Evolutionary conservation across 148 eudicot genomes (phyloP), one percentile per base, ranked within the genome.

Genomic region (Amaranthus palmeri): DNA sequence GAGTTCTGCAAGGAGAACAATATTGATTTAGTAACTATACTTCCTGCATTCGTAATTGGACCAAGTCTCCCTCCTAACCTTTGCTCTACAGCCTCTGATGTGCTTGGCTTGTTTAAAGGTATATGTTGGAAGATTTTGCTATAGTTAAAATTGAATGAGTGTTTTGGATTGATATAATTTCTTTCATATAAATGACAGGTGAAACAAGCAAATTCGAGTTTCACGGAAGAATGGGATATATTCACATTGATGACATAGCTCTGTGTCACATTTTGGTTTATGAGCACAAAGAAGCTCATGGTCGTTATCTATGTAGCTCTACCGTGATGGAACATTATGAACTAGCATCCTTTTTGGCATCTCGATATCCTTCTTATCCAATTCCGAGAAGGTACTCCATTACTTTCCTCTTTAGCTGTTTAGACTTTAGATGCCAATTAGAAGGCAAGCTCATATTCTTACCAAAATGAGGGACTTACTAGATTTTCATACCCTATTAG

Each of bases 221-320:
- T 80, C 88, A 91, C 75, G 99, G 99, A 71, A 88, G 99, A 81
- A 90, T 91, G 97, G 99, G 99, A 55, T 95, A 92, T 61, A 85
- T 95, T 65, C 96, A 95, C 71, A 88, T 95, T 3, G 99, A 95
- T 47, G 99, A 95, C 73, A 88, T 92, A 8, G 99, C 99, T 4
- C 72, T 56, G 53, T 87, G 88, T 70, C 99, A 95, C 79, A 88
- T 92, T 47, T 84, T 92, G 67, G 88, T 87, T 58, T 95, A 85
- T 63, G 99, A 95, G 78, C 83, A 81, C 14, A 57, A 85, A 78
- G 72, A 76, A 1, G 99, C 99, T 5, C 65, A 69, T 7, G 99
- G 99, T 65, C 82, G 99, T 0, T 95, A 92, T 80, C 79, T 95
- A 25, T 95, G 97, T 57, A 86, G 88, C 88, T 89, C 97, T 12